Percentiles rank a stretch among this genome's conserved stretches.
These are phyloP conservation scores for Suillus cothurnatus DNA, from an alignment of 768 basidiomycete genomes.

Conservation along the genomic window DNA sequence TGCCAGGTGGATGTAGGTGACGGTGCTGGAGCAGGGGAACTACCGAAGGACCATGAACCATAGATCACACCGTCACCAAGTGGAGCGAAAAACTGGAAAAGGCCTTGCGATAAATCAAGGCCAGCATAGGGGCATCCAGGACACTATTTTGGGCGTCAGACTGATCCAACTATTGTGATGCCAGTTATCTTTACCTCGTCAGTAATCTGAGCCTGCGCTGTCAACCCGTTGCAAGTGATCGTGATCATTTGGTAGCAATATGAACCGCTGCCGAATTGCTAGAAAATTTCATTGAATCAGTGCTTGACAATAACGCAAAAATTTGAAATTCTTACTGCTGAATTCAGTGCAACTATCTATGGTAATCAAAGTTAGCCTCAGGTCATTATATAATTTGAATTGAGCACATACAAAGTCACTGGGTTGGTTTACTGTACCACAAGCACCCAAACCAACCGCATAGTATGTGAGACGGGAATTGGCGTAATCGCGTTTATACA, in stretches of 20 bases:
- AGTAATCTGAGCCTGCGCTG: constrained; percentile 55
- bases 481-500: constrained; percentile 24
- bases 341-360: constrained; percentile 57
- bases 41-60: constrained; percentile 56
- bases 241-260: constrained; percentile 65
- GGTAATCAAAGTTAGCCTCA: constrained; percentile 2
- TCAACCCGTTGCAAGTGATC: constrained; percentile 61
- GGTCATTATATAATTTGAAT: neutral
- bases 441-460: constrained; percentile 46
- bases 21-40: constrained; percentile 15
- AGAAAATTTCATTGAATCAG: constrained; percentile 9
- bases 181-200: constrained; percentile 51
- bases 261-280: constrained; percentile 58
- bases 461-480: constrained; percentile 39
- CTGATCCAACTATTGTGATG: constrained; percentile 1
- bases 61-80: constrained; percentile 53
- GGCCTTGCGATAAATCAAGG: constrained; percentile 67
- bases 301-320: neutral
- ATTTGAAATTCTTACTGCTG: constrained; percentile 21
- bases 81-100: constrained; percentile 63
- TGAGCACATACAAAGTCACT: constrained; percentile 37
- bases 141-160: constrained; percentile 45
- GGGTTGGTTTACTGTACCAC: constrained; percentile 33
- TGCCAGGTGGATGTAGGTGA: constrained; percentile 21
- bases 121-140: constrained; percentile 65